These are phyloP conservation scores for Colletotrichum sp. DNA, from an alignment of 2,329 filamentous ascomycete species.

Conservation along the genomic window DNA sequence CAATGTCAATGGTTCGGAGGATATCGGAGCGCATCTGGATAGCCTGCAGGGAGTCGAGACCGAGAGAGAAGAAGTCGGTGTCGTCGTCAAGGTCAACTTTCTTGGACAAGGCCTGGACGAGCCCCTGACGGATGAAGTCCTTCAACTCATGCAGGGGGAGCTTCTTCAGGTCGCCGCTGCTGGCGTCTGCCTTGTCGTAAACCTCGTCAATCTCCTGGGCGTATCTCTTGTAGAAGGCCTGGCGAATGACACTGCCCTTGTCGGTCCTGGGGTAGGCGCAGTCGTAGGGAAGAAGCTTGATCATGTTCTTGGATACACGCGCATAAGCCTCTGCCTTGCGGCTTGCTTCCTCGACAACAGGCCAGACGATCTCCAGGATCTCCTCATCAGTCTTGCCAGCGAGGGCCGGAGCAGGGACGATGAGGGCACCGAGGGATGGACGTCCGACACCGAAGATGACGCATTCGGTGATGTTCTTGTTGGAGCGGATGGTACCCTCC, in stretches of 20 bases:
- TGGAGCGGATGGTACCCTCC: conserved; percentile 57
- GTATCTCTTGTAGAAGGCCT: conserved; percentile 24
- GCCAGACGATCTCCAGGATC: conserved; percentile 36
- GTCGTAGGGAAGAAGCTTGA: conserved; percentile 50
- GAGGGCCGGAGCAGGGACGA: conserved; percentile 45
- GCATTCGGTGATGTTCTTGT: conserved; percentile 52
- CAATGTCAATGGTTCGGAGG: conserved; percentile 53
- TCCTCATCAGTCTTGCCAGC: conserved; percentile 25
- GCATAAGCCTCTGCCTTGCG: conserved; percentile 33
- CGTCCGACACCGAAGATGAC: conserved; percentile 66
- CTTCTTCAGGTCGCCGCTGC: conserved; percentile 16
- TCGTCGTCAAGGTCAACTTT: conserved; percentile 35
- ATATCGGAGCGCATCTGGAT: conserved; percentile 60
- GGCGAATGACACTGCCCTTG: conserved; percentile 33
- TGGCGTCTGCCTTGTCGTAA: conserved; percentile 35
- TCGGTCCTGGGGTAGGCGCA: conserved; percentile 45
- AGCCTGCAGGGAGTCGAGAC: conserved; percentile 64
- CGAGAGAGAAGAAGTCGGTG: conserved; percentile 63
- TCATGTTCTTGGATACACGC: conserved; percentile 51
- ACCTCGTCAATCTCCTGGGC: conserved; percentile 23
- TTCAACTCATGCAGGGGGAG: conserved; percentile 33
- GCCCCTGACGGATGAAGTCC: conserved; percentile 35
- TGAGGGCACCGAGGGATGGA: conserved; percentile 59
- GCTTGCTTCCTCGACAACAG: conserved; percentile 36
- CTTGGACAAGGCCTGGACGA: conserved; percentile 28